Evolutionary conservation across 1,284 basidiomycete species (phyloP), one percentile per base, ranked within the genome.

Genomic region (Agaricales sp.): DNA sequence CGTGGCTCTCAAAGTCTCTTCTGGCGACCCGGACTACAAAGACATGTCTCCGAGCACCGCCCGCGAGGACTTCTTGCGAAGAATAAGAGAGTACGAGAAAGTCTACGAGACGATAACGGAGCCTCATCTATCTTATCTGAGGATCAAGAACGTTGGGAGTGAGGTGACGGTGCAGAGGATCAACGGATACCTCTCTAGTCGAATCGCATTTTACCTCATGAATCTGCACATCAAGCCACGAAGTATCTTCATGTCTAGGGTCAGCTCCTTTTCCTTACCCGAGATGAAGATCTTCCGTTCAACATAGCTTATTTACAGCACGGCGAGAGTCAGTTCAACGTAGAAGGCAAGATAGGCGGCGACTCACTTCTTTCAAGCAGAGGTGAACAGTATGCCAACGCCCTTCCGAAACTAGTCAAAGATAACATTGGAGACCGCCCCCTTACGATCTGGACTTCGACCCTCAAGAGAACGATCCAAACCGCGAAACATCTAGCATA

Each of bases 181-280:
- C 48, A 78, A 92, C 57, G 92, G 94, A 18, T 99, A 99, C 62
- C 69, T 99, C 52, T 92, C 96, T 63, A 92, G 89, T 72, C 84
- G 96, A 30, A 95, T 99, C 56, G 95, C 92, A 2, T 99, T 97
- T 68, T 99, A 96, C 67, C 74, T 99, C 51, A 98, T 97, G 94
- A 99, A 99, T 67, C 66, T 98, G 58, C 96, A 99, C 63, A 71
- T 99, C 54, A 96, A 97, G 59, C 95, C 96, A 12, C 76, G 96
- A 53, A 92, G 87, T 63, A 98, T 99, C 58, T 99, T 94, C 67
- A 82, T 99, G 57, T 97, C 96, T 4, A 71, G 96, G 58, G 92
- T 94, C 60, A 59, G 78, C 67, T 57, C 48, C 14, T 50, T 12
- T 22, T 37, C 43, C 18, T 45, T 49, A 19, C 46, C 41, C 51